Evolutionary conservation across 73 alveolate species (phyloP).

Genomic region (Breviolum minutum): DNA sequence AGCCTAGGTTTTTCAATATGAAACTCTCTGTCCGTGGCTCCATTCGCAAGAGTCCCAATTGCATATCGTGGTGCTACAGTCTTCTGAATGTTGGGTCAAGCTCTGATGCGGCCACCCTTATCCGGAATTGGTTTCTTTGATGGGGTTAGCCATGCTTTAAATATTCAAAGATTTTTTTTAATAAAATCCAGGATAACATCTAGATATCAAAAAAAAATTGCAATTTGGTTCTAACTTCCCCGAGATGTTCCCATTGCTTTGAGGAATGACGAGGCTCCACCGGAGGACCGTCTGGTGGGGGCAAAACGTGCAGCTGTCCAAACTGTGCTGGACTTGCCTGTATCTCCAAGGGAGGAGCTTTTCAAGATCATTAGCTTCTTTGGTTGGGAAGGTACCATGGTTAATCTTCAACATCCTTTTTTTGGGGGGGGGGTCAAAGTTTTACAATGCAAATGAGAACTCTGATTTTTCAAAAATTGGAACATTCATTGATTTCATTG

Average conservation of each 20-base stretch:
- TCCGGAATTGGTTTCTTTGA: neutral
- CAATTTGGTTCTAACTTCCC: neutral
- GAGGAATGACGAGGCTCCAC: neutral
- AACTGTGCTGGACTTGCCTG: neutral
- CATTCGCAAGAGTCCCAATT: neutral
- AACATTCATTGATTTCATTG: too few species aligned
- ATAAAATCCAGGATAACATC: too few species aligned
- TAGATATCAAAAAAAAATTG: neutral
- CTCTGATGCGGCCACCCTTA: neutral
- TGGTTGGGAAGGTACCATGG: constrained; percentile 10
- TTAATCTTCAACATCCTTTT: neutral
- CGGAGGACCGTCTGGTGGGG: neutral
- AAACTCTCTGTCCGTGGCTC: neutral
- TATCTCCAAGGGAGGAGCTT: neutral
- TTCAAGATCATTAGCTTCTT: neutral
- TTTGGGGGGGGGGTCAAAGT: too few species aligned
- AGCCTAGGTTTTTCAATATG: neutral
- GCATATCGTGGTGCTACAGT: neutral
- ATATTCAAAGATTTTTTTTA: too few species aligned
- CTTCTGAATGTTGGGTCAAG: neutral
- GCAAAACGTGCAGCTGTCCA: neutral
- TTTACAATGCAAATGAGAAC: too few species aligned
- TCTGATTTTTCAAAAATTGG: too few species aligned
- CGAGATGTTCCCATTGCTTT: neutral
- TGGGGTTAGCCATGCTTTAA: neutral